phyloP scores from a whole-genome alignment of 345 rosid species.

The Iberis pinnata region DNA sequence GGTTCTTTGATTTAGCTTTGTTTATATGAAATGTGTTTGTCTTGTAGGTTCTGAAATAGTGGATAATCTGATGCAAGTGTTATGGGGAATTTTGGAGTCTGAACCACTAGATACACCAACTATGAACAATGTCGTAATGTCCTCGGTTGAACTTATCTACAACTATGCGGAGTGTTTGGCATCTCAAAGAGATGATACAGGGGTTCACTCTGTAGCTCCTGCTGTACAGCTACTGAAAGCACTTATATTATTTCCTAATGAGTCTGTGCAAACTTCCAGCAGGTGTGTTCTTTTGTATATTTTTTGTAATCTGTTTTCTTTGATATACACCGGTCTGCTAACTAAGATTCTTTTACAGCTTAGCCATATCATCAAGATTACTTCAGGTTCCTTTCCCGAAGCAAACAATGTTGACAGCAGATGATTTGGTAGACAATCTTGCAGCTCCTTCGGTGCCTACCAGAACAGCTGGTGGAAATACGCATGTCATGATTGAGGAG shows the following conservation, averaged over 20 bases:
- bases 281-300: slow-evolving; percentile 44
- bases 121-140: slow-evolving; percentile 79
- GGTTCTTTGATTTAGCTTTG: slow-evolving; percentile 21
- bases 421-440: slow-evolving; percentile 63
- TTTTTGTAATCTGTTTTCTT: slow-evolving; percentile 7
- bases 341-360: slow-evolving; percentile 47
- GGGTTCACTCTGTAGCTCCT: slow-evolving; percentile 67
- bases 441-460: slow-evolving; percentile 48
- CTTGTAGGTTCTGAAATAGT: slow-evolving; percentile 77
- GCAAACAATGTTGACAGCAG: slow-evolving; percentile 80
- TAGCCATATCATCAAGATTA: slow-evolving; percentile 94
- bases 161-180: slow-evolving; percentile 96
- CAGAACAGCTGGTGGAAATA: slow-evolving; percentile 55
- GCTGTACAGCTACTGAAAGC: slow-evolving; percentile 77
- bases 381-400: slow-evolving; percentile 99
- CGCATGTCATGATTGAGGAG: slow-evolving; percentile 88
- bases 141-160: slow-evolving; percentile 87
- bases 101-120: slow-evolving; percentile 92
- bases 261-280: slow-evolving; percentile 95
- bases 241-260: slow-evolving; percentile 66
- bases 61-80: slow-evolving; percentile 85
- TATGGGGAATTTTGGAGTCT: slow-evolving; percentile 94
- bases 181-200: slow-evolving; percentile 63
- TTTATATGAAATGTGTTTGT: slow-evolving; percentile 13
- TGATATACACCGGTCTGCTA: slow-evolving; percentile 18